Percentiles rank a stretch among this genome's conserved stretches.
Evolutionary conservation across 768 basidiomycete species (phyloP).

Genomic region (Mycena epipterygia): DNA sequence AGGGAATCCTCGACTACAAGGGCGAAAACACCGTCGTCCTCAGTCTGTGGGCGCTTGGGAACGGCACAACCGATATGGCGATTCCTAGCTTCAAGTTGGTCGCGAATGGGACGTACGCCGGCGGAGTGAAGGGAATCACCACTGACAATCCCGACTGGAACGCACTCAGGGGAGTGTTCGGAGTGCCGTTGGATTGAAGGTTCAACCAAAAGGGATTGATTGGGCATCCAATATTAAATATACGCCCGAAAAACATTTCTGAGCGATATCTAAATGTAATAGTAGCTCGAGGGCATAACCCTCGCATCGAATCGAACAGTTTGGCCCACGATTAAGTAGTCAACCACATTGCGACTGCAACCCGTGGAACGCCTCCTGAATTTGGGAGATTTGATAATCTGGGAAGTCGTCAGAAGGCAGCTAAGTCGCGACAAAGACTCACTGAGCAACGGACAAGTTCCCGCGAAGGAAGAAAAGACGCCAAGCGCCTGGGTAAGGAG

Average conservation of each 20-base stretch:
- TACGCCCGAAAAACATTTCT: too few relatives aligned
- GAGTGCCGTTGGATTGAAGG: constrained; percentile 3
- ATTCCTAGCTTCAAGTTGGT: constrained; percentile 34
- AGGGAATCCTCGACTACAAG: constrained; percentile 24
- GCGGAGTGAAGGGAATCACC: constrained; percentile 5
- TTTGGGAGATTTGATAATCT: constrained; percentile 20
- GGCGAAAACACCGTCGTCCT: constrained; percentile 32
- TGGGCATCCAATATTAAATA: too few relatives aligned
- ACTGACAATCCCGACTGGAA: constrained; percentile 29
- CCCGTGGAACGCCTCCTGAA: constrained; percentile 4
- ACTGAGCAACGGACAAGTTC: constrained; percentile 15
- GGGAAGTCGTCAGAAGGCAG: not conserved
- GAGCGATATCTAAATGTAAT: too few relatives aligned
- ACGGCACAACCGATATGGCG: constrained; percentile 20
- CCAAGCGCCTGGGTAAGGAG: not conserved
- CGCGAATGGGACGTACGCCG: constrained; percentile 25
- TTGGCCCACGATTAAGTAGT: too few relatives aligned
- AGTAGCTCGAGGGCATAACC: too few relatives aligned
- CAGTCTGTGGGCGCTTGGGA: constrained; percentile 34
- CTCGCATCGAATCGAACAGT: too few relatives aligned
- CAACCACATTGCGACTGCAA: not conserved
- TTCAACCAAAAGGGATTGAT: too few relatives aligned
- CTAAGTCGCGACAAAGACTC: not conserved
- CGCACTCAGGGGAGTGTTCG: constrained; percentile 25
- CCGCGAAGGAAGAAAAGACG: not conserved